These are phyloP conservation scores for Fonsecaea pedrosoi DNA, from an alignment of 2,329 filamentous ascomycete species.

Conservation along the genomic window DNA sequence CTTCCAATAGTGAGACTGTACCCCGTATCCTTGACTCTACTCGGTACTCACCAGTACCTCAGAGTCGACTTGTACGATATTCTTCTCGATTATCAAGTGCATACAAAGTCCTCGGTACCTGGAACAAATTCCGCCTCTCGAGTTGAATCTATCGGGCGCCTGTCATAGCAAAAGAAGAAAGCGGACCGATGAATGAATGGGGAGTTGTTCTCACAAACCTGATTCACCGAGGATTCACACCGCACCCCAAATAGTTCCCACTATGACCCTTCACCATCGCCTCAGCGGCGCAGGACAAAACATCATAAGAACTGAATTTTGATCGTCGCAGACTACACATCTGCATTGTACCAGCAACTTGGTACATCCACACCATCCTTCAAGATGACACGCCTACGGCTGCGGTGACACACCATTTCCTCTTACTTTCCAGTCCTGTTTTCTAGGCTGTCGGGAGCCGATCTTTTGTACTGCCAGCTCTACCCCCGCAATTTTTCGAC, in stretches of 20 bases:
- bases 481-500: slow-evolving; percentile 3
- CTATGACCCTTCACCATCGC: slow-evolving; percentile 9
- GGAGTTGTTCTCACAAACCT: slow-evolving; percentile 8
- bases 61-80: background rate
- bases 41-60: background rate
- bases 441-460: slow-evolving; percentile 1
- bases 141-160: background rate
- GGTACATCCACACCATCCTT: slow-evolving; percentile 1
- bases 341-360: slow-evolving; percentile 2
- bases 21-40: background rate
- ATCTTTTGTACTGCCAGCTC: background rate
- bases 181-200: slow-evolving; percentile 17
- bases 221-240: slow-evolving; percentile 1
- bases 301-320: background rate
- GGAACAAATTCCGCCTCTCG: background rate
- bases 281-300: background rate
- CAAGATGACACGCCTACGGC: slow-evolving; percentile 9
- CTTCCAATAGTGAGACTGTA: background rate
- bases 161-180: slow-evolving; percentile 7
- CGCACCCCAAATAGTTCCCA: slow-evolving; percentile 12
- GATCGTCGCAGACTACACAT: background rate
- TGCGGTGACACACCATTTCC: background rate
- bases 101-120: background rate
- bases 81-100: background rate
- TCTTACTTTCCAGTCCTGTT: background rate